Conservation (phyloP, 1,284 basidiomycete genomes). For the Pseudozyma flocculosa region DNA sequence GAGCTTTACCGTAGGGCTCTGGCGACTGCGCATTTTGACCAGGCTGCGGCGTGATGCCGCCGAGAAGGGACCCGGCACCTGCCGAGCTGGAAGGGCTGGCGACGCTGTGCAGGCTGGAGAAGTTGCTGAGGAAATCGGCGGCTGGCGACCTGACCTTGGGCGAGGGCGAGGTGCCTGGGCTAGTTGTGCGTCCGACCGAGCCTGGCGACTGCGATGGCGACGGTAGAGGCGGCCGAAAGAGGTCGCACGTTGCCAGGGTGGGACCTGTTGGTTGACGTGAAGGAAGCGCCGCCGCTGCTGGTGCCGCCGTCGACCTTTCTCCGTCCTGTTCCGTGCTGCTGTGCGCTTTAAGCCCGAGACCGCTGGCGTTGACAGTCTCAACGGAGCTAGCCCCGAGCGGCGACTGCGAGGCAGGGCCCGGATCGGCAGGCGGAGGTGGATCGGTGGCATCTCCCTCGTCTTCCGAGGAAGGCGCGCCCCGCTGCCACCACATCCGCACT, state of each 20-base stretch:
- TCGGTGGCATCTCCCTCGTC: not conserved
- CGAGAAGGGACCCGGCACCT: constrained; percentile 28
- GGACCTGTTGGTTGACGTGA: too few species aligned
- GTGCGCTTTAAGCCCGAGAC: not conserved
- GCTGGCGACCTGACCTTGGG: constrained; percentile 62
- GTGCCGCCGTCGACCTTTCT: too few species aligned
- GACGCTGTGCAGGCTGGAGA: constrained; percentile 58
- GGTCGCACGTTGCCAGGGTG: too few species aligned
- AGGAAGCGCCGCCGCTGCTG: too few species aligned
- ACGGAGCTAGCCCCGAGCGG: too few species aligned
- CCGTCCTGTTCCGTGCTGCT: not conserved
- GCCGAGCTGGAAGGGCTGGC: constrained; percentile 13
- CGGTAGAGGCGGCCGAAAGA: too few species aligned
- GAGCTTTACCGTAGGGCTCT: too few species aligned
- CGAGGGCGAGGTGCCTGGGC: constrained; percentile 1
- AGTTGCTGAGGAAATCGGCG: constrained; percentile 74
- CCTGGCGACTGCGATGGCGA: not conserved
- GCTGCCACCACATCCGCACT: constrained; percentile 40
- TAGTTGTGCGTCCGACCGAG: constrained; percentile 1
- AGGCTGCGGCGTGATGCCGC: too few species aligned
- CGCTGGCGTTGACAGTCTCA: too few species aligned
- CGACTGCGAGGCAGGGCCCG: too few species aligned
- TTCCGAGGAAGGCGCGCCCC: constrained; percentile 16
- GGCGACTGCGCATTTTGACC: too few species aligned
- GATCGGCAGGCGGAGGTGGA: constrained; percentile 11